These are phyloP conservation scores for Sordaria brevicollis DNA, from an alignment of 495 filamentous ascomycete species.

Conservation along the genomic window DNA sequence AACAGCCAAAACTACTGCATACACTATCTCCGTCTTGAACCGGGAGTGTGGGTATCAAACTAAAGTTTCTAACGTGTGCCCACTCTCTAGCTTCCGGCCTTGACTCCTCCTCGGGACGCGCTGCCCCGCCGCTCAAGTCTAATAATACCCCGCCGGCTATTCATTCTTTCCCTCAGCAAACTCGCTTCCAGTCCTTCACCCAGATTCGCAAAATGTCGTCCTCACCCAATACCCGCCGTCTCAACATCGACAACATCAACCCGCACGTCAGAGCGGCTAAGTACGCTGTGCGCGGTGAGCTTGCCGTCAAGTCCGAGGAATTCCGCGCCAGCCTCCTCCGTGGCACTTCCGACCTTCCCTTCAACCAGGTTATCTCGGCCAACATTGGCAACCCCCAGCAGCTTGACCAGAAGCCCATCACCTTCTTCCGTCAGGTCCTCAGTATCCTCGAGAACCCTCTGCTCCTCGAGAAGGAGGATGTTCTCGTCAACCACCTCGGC, in stretches of 20 bases:
- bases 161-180: not conserved
- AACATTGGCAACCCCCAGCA: constrained; percentile 99
- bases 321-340: constrained; percentile 60
- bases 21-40: not conserved
- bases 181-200: constrained; percentile 2
- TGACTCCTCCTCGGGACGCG: constrained; percentile 3
- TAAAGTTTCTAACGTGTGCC: not conserved
- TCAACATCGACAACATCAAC: constrained; percentile 87
- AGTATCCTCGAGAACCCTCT: constrained; percentile 86
- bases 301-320: constrained; percentile 81
- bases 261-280: constrained; percentile 71
- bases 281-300: constrained; percentile 93
- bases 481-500: constrained; percentile 54
- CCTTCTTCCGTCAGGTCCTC: constrained; percentile 95
- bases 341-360: constrained; percentile 58
- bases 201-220: constrained; percentile 25
- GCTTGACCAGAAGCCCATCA: constrained; percentile 96
- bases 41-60: not conserved
- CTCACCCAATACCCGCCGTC: constrained; percentile 33
- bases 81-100: not conserved
- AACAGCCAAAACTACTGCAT: not conserved
- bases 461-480: constrained; percentile 69
- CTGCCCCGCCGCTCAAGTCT: constrained; percentile 14
- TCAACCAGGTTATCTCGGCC: constrained; percentile 82
- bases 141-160: constrained; percentile 5